phyloP scores from a whole-genome alignment of 2,329 filamentous ascomycete species.

The Scedosporium apiospermum region DNA sequence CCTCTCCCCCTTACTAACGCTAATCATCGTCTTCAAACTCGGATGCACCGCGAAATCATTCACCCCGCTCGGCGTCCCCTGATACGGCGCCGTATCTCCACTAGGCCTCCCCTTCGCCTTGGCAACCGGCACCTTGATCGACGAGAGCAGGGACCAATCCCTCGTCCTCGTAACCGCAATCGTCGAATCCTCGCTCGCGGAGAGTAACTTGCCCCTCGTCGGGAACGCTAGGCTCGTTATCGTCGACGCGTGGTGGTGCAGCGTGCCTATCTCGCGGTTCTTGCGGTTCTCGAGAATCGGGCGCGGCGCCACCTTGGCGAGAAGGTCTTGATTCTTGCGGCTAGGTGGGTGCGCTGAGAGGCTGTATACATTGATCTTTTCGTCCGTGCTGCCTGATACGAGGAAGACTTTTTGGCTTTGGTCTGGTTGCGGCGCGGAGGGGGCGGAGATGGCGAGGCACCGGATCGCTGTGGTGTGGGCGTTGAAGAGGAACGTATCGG shows the following conservation, averaged over 20 bases:
- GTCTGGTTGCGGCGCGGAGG: conserved; percentile 50
- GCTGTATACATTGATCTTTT: conserved; percentile 90
- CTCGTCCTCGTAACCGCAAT: conserved; percentile 79
- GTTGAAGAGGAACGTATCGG: conserved; percentile 92
- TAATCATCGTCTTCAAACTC: conserved; percentile 94
- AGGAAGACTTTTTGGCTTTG: conserved; percentile 77
- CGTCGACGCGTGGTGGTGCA: conserved; percentile 78
- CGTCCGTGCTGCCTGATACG: conserved; percentile 85
- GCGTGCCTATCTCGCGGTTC: conserved; percentile 78
- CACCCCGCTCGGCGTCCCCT: conserved; percentile 74
- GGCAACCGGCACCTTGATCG: conserved; percentile 80
- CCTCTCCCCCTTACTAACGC: conserved; percentile 78
- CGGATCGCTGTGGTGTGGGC: conserved; percentile 86
- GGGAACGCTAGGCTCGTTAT: conserved; percentile 77
- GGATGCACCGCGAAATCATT: conserved; percentile 95
- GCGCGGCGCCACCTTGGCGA: conserved; percentile 60
- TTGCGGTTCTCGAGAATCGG: conserved; percentile 74
- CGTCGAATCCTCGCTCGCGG: conserved; percentile 82
- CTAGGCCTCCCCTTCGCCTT: conserved; percentile 72
- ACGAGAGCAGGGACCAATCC: conserved; percentile 82
- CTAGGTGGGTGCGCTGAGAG: conserved; percentile 62
- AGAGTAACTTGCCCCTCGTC: conserved; percentile 76
- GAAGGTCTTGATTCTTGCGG: conserved; percentile 44
- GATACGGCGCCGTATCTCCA: conserved; percentile 79
- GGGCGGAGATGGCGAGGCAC: conserved; percentile 75